Percentiles rank a stretch among this genome's conserved stretches.
These are phyloP conservation scores for rapeseed (Brassica napus) DNA, from an alignment of 345 rosid genomes.

Conservation along the genomic window Da-Ae NC_063448.1:42517001-42517500, in stretches of 20 bases:
- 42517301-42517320: conserved; percentile 47
- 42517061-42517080: neutral
- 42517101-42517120: conserved; percentile 48
- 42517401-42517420: neutral
- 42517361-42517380: neutral
- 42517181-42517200: neutral
- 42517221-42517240: conserved; percentile 36
- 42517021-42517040: neutral
- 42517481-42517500: conserved; percentile 50
- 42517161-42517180: conserved; percentile 38
- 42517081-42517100: conserved; percentile 45
- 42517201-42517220: neutral
- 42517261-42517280: conserved; percentile 52
- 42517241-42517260: conserved; percentile 52
- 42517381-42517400: neutral
- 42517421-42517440: conserved; percentile 54
- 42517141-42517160: conserved; percentile 44
- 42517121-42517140: conserved; percentile 44
- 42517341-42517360: neutral
- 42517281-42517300: conserved; percentile 45
- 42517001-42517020: conserved; percentile 68
- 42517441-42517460: conserved; percentile 51
- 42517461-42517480: conserved; percentile 33
- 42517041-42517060: neutral
- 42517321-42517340: conserved; percentile 51